Base-by-base conservation (phyloP, 208 protist genomes). In the Leishmania amazonensis region DNA sequence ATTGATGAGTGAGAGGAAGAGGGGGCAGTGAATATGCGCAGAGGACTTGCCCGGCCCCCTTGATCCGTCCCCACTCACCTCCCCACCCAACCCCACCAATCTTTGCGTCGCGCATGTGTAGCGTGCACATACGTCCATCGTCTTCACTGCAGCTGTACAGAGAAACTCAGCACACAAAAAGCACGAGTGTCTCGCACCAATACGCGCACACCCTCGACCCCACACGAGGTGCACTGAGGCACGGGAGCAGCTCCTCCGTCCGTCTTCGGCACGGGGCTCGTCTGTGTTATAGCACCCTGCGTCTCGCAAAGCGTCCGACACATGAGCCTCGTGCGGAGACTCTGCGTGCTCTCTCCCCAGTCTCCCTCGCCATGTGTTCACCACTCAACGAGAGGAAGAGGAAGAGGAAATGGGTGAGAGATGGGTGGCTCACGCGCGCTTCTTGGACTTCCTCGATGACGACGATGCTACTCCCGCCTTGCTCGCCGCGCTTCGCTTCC, bases 391-490 rank as follows among this genome's bases (percentile, higher is more conserved):
- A 38, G 73, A 40, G 47, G 11, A 31, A 31, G 40, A 40, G 6
- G 45, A 47, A n/a, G 19, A 49, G 42, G 45, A 47, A n/a, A 11
- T 31, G 42, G 67, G 9, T 1, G 6, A 49, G 21, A 72, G 2
- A 13, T 8, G 21, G n/a, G 74, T 49, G 57, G 11, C 24, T 78
- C 57, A 78, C 75, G 1, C 40, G 75, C 38, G 38, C 68, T 74
- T 81, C 65, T 82, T 78, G 21, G 21, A 42, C 40, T 64, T 79
- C 76, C 5, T 42, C 54, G 76, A 75, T 28, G 35, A 49, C 67
- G 35, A 38, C 35, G 45, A 62, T 31, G 51, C 38, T 31, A 42
- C 49, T 45, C 15, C 57, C n/a, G 76, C 42, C 51, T 13, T 62
- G 68, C 45, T 73, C 51, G 21, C 31, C 15, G 19, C 9, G n/a